Percentiles rank a stretch among this genome's conserved stretches.
Conservation (phyloP, 805 yeast genomes). For the Barnettozyma wickerhamii region DNA sequence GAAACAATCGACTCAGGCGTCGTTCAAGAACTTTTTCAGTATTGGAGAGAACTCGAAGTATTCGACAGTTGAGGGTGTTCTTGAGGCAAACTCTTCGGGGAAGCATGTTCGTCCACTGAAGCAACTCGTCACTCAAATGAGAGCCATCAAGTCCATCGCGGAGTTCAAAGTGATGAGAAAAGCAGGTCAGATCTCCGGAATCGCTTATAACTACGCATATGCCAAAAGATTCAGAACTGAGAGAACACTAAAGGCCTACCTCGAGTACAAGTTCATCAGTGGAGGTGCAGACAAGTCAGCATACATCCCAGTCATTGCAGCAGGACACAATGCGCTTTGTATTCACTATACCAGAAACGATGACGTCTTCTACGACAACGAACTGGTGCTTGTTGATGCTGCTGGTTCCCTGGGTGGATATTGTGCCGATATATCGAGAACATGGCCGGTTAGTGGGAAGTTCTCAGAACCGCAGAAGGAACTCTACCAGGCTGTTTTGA, state of each 20-base stretch:
- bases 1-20: constrained; percentile 15
- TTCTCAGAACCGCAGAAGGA: constrained; percentile 81
- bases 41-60: constrained; percentile 22
- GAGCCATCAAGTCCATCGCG: constrained; percentile 70
- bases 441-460: constrained; percentile 85
- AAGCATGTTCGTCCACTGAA: constrained; percentile 41
- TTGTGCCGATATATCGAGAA: constrained; percentile 91
- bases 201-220: constrained; percentile 81
- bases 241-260: constrained; percentile 68
- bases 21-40: constrained; percentile 29
- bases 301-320: constrained; percentile 94
- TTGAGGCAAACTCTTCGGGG: constrained; percentile 23
- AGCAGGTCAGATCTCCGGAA: constrained; percentile 79
- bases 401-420: constrained; percentile 94
- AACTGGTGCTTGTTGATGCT: constrained; percentile 89
- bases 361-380: constrained; percentile 70
- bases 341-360: constrained; percentile 95
- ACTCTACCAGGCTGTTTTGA: constrained; percentile 81
- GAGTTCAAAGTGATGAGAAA: constrained; percentile 77
- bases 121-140: constrained; percentile 39
- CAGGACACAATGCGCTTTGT: constrained; percentile 84
- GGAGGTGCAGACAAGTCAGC: constrained; percentile 92
- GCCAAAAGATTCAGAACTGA: constrained; percentile 65
- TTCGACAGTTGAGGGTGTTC: constrained; percentile 26
- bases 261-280: constrained; percentile 76